Conservation (phyloP, 2,329 filamentous ascomycete genomes). For the Aspergillus hortae region DNA sequence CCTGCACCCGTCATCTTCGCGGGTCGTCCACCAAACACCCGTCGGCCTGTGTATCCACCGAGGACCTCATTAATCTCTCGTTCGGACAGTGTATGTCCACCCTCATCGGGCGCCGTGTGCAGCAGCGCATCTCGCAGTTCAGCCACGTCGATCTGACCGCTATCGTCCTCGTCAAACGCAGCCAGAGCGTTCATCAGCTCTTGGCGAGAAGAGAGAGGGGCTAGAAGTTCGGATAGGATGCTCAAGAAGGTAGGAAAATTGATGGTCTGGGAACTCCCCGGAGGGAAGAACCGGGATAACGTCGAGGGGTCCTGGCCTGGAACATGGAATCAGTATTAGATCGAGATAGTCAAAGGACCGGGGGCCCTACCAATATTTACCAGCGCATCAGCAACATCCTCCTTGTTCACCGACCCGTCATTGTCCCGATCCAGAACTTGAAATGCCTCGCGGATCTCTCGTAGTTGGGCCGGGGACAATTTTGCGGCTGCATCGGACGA, state of each 20-base stretch:
- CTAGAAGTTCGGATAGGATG: conserved; percentile 70
- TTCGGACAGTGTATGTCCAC: conserved; percentile 60
- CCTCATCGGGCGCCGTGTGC: conserved; percentile 74
- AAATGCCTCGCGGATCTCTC: conserved; percentile 87
- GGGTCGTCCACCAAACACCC: conserved; percentile 66
- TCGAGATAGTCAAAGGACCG: neutral
- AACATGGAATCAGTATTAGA: conserved; percentile 1
- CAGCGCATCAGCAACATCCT: conserved; percentile 85
- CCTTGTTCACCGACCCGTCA: conserved; percentile 74
- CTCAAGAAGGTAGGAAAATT: conserved; percentile 84
- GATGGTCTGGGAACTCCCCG: conserved; percentile 67
- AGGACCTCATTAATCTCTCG: conserved; percentile 84
- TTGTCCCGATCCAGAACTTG: conserved; percentile 88
- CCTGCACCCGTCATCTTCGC: conserved; percentile 40
- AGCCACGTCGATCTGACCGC: conserved; percentile 80
- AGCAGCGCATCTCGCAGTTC: conserved; percentile 81
- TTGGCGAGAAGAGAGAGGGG: conserved; percentile 68
- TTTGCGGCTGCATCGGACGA: conserved; percentile 38
- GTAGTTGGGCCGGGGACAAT: conserved; percentile 75
- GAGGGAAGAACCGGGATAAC: conserved; percentile 78
- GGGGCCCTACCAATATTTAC: conserved; percentile 65
- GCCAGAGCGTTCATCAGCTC: conserved; percentile 89
- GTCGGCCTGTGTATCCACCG: conserved; percentile 75
- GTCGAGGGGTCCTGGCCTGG: conserved; percentile 72
- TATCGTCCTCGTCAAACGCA: conserved; percentile 94